A percentile compares a stretch with the other conserved stretches of the same genome.
Evolutionary conservation across 768 basidiomycete genomes (phyloP).

Genomic region (Phanerodontia chrysosporium): DNA sequence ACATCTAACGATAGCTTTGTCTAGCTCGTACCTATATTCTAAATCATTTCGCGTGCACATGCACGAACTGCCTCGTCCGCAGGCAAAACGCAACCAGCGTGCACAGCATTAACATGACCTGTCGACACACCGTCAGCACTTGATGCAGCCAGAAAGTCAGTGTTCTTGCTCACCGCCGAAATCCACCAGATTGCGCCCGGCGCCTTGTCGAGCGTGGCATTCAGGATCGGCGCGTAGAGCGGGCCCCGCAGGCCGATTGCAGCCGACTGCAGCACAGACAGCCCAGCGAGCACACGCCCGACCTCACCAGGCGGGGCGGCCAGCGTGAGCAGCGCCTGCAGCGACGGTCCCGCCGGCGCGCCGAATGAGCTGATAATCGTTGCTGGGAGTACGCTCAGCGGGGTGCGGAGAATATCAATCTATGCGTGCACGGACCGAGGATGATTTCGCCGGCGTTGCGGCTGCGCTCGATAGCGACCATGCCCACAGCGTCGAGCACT

Average conservation of each 20-base stretch:
- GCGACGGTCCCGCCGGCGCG: slow-evolving; percentile 1
- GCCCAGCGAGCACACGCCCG: slow-evolving; percentile 5
- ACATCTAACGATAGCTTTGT: not conserved
- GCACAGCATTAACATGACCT: not conserved
- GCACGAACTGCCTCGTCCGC: not conserved
- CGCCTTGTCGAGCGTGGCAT: not conserved
- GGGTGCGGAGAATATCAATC: too few relatives aligned
- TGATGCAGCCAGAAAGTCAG: not conserved
- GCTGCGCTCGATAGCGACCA: slow-evolving; percentile 3
- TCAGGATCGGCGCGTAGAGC: not conserved
- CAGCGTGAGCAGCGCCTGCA: slow-evolving; percentile 5
- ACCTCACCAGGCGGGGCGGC: not conserved
- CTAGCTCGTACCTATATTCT: not conserved
- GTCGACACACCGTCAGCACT: not conserved
- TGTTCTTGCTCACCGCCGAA: not conserved
- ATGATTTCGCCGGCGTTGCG: not conserved
- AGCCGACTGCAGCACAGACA: not conserved
- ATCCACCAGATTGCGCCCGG: slow-evolving; percentile 1
- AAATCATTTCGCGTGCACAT: too few relatives aligned
- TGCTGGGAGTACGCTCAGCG: not conserved
- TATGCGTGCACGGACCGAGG: not conserved
- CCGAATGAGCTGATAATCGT: not conserved
- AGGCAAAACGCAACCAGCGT: not conserved
- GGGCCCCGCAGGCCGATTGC: slow-evolving; percentile 1
- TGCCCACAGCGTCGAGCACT: slow-evolving; percentile 2